These are phyloP conservation scores for Geotrichum siamense DNA, from an alignment of 1,139 yeast species.

Conservation along the genomic window DNA sequence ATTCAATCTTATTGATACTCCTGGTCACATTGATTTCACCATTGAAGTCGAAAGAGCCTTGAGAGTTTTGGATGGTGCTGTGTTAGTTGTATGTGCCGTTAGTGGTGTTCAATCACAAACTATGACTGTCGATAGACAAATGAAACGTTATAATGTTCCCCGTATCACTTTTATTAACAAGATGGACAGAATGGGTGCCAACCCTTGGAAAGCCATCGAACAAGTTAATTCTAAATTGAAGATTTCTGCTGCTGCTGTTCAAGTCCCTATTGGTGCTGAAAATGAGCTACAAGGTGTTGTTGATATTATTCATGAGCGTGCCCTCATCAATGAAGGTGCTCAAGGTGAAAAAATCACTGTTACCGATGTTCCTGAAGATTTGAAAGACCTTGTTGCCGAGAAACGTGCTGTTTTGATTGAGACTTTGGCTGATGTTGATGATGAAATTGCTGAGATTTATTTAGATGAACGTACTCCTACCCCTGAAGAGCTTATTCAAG, in stretches of 20 bases:
- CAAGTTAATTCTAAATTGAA: constrained; percentile 81
- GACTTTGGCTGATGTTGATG: constrained; percentile 95
- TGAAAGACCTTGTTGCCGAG: constrained; percentile 70
- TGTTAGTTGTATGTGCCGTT: constrained; percentile 94
- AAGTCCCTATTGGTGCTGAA: constrained; percentile 95
- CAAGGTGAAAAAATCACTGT: constrained; percentile 74
- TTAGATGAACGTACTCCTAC: constrained; percentile 88
- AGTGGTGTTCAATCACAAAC: constrained; percentile 98
- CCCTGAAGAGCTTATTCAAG: constrained; percentile 70
- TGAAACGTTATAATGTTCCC: constrained; percentile 97
- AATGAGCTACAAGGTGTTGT: constrained; percentile 79
- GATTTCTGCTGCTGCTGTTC: constrained; percentile 95
- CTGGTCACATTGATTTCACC: constrained; percentile 97
- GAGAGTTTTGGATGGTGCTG: constrained; percentile 96
- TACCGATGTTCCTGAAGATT: constrained; percentile 65
- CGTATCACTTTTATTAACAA: constrained; percentile 92
- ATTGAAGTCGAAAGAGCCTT: constrained; percentile 97
- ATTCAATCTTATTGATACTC: constrained; percentile 93
- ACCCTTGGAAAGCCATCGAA: constrained; percentile 91
- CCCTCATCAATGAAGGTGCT: constrained; percentile 82
- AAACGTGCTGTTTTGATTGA: constrained; percentile 80
- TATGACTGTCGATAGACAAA: constrained; percentile 96
- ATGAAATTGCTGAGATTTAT: constrained; percentile 88
- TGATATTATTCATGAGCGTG: constrained; percentile 79
- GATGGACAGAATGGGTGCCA: constrained; percentile 99